Percentiles rank a stretch among this genome's conserved stretches.
Evolutionary conservation across 2,329 filamentous ascomycete species (phyloP).

Genomic region (Amesomyces nigricolor): DNA sequence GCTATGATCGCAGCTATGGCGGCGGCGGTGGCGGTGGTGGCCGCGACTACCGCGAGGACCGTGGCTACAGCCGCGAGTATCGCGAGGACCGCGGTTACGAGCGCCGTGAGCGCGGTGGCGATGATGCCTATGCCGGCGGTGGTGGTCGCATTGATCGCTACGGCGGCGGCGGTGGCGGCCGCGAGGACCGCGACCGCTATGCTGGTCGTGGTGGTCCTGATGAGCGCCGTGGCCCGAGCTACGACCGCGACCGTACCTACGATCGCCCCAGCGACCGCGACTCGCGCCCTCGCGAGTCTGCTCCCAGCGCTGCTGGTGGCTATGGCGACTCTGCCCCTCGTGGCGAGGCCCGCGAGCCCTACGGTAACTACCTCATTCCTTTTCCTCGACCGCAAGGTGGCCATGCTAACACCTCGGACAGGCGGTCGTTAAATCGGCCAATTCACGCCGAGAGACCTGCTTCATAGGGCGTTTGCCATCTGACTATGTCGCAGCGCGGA

Average conservation of each 20-base stretch:
- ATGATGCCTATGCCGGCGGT: slow-evolving; percentile 40
- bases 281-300: slow-evolving; percentile 29
- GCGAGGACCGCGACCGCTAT: slow-evolving; percentile 46
- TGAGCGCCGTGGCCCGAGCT: slow-evolving; percentile 37
- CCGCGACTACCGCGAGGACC: slow-evolving; percentile 37
- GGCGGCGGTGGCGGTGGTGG: slow-evolving; percentile 32
- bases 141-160: slow-evolving; percentile 47
- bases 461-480: slow-evolving; percentile 10
- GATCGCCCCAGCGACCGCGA: slow-evolving; percentile 32
- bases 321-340: slow-evolving; percentile 29
- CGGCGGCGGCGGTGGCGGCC: slow-evolving; percentile 41
- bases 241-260: slow-evolving; percentile 40
- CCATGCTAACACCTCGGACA: slow-evolving; percentile 13
- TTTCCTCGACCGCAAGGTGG: not conserved
- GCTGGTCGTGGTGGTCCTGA: slow-evolving; percentile 44
- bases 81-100: slow-evolving; percentile 35
- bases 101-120: slow-evolving; percentile 35
- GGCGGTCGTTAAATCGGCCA: slow-evolving; percentile 21
- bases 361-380: slow-evolving; percentile 24
- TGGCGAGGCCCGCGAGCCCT: slow-evolving; percentile 28
- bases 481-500: slow-evolving; percentile 20
- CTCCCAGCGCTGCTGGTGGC: slow-evolving; percentile 25
- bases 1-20: slow-evolving; percentile 42
- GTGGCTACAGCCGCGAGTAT: slow-evolving; percentile 38
- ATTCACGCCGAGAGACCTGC: not conserved